Percentiles rank a stretch among this genome's conserved stretches.
Conservation (phyloP, 352 stramenopile species). For the Phytophthora cactorum region DNA sequence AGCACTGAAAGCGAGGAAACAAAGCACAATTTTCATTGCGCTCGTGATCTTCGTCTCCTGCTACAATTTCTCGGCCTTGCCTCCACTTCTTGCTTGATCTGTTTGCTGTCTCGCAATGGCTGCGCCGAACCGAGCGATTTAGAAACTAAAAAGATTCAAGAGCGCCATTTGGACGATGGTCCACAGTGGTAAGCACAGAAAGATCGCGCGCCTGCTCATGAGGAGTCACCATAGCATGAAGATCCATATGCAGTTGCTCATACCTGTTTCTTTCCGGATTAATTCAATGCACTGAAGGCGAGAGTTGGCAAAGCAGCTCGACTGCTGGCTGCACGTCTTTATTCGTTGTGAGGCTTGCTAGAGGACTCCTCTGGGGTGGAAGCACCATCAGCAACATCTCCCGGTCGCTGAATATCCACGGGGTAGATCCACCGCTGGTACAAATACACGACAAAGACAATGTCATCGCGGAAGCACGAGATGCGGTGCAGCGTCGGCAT, state of each 20-base stretch:
- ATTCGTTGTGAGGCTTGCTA: constrained; percentile 36
- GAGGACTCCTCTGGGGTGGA: constrained; percentile 5
- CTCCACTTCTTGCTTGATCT: constrained; percentile 7
- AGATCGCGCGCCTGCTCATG: constrained; percentile 9
- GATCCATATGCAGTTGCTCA: no score
- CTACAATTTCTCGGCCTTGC: not conserved
- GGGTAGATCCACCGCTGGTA: constrained; percentile 93
- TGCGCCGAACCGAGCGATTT: constrained; percentile 16
- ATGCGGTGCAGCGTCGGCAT: constrained; percentile 93
- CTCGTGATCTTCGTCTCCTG: not conserved
- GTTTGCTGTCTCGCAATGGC: not conserved
- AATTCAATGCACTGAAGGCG: not conserved
- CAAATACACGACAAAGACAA: constrained; percentile 92
- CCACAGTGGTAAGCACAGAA: constrained; percentile 4
- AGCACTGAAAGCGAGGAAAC: constrained; percentile 6
- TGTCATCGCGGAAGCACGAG: constrained; percentile 91
- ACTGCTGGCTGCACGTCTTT: constrained; percentile 2
- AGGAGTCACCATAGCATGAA: not conserved
- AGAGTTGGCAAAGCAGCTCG: not conserved
- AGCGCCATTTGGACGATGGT: not conserved
- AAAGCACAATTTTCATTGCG: constrained; percentile 23
- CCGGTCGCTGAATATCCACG: constrained; percentile 62
- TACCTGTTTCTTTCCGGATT: not conserved
- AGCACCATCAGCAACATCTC: constrained; percentile 29
- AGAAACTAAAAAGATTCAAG: constrained; percentile 2